These are phyloP conservation scores for Metschnikowia amazonensis DNA, from an alignment of 805 yeast genomes.

Conservation along the genomic window DNA sequence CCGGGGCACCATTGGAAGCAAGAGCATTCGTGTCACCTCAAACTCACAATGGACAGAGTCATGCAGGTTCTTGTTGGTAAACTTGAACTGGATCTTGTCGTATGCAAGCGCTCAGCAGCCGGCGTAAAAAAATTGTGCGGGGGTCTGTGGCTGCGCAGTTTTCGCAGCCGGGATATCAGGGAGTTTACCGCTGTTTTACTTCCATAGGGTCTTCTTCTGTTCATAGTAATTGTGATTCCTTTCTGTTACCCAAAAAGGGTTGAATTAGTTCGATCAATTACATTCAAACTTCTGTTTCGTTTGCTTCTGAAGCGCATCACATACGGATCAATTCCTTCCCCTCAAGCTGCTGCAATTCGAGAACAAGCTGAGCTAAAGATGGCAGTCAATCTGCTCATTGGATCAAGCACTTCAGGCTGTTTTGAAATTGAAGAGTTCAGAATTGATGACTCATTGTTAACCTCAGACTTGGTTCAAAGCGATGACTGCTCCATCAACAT, in stretches of 20 bases:
- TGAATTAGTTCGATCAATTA: too few relatives aligned
- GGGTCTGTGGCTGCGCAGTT: neutral
- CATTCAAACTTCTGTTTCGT: too few relatives aligned
- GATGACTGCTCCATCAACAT: conserved; percentile 8
- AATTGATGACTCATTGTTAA: conserved; percentile 8
- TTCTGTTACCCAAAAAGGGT: neutral
- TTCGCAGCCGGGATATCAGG: conserved; percentile 1
- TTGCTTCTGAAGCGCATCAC: neutral
- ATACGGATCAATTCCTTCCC: neutral
- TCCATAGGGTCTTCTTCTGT: neutral
- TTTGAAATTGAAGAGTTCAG: neutral
- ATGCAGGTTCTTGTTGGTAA: conserved; percentile 74
- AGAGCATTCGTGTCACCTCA: conserved; percentile 66
- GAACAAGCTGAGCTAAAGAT: neutral
- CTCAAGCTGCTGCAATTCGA: neutral
- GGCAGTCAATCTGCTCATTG: neutral
- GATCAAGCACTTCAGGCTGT: neutral
- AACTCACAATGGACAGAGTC: conserved; percentile 88
- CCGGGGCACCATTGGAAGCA: conserved; percentile 71
- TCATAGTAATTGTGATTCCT: neutral
- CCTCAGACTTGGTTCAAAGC: conserved; percentile 9
- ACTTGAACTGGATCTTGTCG: conserved; percentile 78
- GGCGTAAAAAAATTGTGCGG: neutral
- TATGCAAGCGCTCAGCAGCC: conserved; percentile 48
- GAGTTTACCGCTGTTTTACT: neutral